These are phyloP conservation scores for Ensete ventricosum DNA, from an alignment of 176 grass and related monocot genomes.

Conservation along the genomic window DNA sequence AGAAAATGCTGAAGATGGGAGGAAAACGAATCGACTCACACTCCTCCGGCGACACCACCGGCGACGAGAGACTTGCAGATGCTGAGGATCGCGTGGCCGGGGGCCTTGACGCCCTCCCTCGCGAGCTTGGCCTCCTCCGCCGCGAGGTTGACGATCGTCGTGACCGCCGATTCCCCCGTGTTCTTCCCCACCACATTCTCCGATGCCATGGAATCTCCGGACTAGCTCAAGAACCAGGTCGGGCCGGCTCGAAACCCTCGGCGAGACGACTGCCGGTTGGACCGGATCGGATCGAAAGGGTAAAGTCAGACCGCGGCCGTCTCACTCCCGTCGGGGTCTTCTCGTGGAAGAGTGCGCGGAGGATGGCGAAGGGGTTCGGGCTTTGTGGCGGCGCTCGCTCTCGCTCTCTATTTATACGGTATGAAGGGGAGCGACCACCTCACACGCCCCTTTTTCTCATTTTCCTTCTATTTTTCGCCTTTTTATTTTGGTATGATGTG, in stretches of 20 bases:
- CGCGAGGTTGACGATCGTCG: slow-evolving; percentile 79
- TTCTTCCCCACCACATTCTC: slow-evolving; percentile 97
- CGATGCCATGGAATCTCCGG: slow-evolving; percentile 52
- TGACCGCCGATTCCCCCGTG: slow-evolving; percentile 89
- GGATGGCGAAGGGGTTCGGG: neutral
- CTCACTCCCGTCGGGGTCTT: neutral
- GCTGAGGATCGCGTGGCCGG: slow-evolving; percentile 61
- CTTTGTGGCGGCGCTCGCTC: neutral
- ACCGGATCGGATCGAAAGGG: neutral
- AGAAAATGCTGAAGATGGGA: neutral
- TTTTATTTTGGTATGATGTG: neutral
- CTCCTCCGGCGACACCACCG: slow-evolving; percentile 85
- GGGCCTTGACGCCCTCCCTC: slow-evolving; percentile 78
- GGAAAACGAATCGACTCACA: slow-evolving; percentile 37
- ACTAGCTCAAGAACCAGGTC: no score
- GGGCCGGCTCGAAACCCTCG: no score
- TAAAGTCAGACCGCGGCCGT: neutral
- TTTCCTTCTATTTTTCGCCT: neutral
- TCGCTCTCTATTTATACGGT: neutral
- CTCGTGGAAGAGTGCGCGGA: neutral
- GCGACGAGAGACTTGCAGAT: slow-evolving; percentile 91
- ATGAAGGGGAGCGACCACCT: no score
- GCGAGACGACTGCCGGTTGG: neutral
- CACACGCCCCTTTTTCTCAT: no score
- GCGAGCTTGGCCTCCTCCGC: slow-evolving; percentile 99